Percentiles rank a stretch among this genome's conserved stretches.
Evolutionary conservation across 371 early-diverging fungal genomes (phyloP).

Genomic region (Rhizomucor pusillus): DNA sequence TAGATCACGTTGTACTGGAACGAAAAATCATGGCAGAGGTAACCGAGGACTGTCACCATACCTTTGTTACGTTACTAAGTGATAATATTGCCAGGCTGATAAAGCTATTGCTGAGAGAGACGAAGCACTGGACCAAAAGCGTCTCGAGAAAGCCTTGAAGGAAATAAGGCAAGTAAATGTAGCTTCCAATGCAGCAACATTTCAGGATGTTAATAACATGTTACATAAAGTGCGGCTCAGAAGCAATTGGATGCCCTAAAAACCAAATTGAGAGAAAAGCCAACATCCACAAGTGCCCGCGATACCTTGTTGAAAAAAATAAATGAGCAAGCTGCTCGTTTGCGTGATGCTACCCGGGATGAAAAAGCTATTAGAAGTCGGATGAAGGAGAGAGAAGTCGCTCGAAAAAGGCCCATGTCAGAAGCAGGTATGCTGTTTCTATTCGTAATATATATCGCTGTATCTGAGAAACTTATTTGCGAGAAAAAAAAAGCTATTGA

Average conservation of each 20-base stretch:
- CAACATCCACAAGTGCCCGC: constrained; percentile 4
- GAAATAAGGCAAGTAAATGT: constrained; percentile 32
- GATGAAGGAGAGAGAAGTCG: constrained; percentile 28
- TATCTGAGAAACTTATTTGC: too few species aligned
- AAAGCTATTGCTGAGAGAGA: constrained; percentile 59
- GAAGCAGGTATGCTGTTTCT: background rate
- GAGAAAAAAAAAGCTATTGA: constrained; percentile 5
- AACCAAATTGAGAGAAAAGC: constrained; percentile 33
- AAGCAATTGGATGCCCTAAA: constrained; percentile 36
- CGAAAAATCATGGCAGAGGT: constrained; percentile 63
- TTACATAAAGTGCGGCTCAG: constrained; percentile 19
- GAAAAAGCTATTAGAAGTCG: constrained; percentile 48
- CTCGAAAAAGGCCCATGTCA: constrained; percentile 9
- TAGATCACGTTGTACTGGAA: constrained; percentile 66
- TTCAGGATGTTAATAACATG: background rate
- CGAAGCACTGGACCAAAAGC: constrained; percentile 48
- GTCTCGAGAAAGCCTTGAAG: constrained; percentile 48
- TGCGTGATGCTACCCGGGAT: constrained; percentile 38
- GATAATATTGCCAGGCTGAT: constrained; percentile 46
- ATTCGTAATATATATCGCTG: background rate
- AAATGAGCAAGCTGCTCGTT: constrained; percentile 29
- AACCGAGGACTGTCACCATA: constrained; percentile 7
- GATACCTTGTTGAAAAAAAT: constrained; percentile 25
- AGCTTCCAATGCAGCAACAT: background rate
- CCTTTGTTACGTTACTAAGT: background rate